These are phyloP conservation scores for Vitis rotundifolia DNA, from an alignment of 164 flowering plant species.

Conservation along the genomic window DNA sequence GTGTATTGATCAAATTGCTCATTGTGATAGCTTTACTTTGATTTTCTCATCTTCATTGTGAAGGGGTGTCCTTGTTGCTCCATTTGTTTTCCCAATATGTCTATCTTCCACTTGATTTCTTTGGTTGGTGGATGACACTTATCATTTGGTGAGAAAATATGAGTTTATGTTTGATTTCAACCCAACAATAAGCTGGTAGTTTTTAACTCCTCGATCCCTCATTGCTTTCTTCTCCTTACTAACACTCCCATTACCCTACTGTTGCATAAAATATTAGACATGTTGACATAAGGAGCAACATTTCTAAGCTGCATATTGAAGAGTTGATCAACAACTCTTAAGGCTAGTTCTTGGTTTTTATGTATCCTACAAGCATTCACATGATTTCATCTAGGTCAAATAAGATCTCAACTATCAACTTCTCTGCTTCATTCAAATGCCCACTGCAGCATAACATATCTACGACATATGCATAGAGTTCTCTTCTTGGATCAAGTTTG, in stretches of 20 bases:
- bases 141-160: constrained; percentile 65
- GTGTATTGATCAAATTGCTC: constrained; percentile 63
- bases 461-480: constrained; percentile 65
- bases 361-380: constrained; percentile 73
- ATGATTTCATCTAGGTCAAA: constrained; percentile 70
- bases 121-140: constrained; percentile 42
- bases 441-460: constrained; percentile 68
- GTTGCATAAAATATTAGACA: constrained; percentile 77
- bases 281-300: constrained; percentile 68
- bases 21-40: constrained; percentile 66
- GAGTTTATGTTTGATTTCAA: constrained; percentile 57
- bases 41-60: constrained; percentile 59
- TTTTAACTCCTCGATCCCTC: constrained; percentile 60
- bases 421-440: constrained; percentile 55
- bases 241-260: constrained; percentile 67
- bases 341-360: constrained; percentile 59
- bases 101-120: constrained; percentile 47
- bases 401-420: constrained; percentile 64
- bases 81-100: constrained; percentile 41
- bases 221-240: constrained; percentile 66
- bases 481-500: constrained; percentile 44
- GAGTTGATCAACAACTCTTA: constrained; percentile 48
- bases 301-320: constrained; percentile 66
- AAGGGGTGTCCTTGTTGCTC: constrained; percentile 67
- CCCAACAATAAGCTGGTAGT: constrained; percentile 80